Evolutionary conservation across 2,329 filamentous ascomycete species (phyloP).

Genomic region (Teratosphaeria zuluensis): DNA sequence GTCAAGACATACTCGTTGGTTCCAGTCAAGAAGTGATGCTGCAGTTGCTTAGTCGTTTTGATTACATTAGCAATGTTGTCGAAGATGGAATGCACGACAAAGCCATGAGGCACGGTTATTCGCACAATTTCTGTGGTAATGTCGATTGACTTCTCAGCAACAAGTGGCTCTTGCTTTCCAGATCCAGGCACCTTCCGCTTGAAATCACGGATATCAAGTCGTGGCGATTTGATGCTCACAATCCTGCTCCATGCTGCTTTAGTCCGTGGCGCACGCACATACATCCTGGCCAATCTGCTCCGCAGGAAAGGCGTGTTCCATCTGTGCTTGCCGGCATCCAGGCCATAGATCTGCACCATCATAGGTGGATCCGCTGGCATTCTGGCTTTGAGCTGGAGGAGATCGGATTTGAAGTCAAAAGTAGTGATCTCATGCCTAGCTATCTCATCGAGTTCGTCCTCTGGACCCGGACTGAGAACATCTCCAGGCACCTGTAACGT

Average conservation of each 20-base stretch:
- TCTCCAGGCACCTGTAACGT: conserved; percentile 14
- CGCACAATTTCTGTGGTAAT: conserved; percentile 76
- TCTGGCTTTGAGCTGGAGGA: conserved; percentile 79
- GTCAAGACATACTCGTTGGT: conserved; percentile 81
- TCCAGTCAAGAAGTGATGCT: conserved; percentile 81
- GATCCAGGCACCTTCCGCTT: conserved; percentile 49
- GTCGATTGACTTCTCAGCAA: conserved; percentile 75
- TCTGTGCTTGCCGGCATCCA: conserved; percentile 75
- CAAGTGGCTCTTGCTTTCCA: conserved; percentile 27
- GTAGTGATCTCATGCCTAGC: conserved; percentile 58
- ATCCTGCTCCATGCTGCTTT: conserved; percentile 77
- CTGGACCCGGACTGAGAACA: conserved; percentile 1
- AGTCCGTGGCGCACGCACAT: conserved; percentile 77
- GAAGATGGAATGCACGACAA: conserved; percentile 81
- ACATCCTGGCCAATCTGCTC: conserved; percentile 70
- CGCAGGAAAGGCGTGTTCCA: conserved; percentile 78
- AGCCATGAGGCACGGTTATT: conserved; percentile 79
- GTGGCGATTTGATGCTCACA: conserved; percentile 69
- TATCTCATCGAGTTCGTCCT: conserved; percentile 18
- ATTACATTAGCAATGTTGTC: conserved; percentile 84
- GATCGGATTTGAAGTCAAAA: conserved; percentile 68
- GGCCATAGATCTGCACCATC: conserved; percentile 77
- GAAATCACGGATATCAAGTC: conserved; percentile 70
- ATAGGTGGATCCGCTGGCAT: conserved; percentile 84
- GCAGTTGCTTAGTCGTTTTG: conserved; percentile 83